These are phyloP conservation scores for Grigorovia yakushimaensis DNA, from an alignment of 805 yeast species.

Conservation along the genomic window DNA sequence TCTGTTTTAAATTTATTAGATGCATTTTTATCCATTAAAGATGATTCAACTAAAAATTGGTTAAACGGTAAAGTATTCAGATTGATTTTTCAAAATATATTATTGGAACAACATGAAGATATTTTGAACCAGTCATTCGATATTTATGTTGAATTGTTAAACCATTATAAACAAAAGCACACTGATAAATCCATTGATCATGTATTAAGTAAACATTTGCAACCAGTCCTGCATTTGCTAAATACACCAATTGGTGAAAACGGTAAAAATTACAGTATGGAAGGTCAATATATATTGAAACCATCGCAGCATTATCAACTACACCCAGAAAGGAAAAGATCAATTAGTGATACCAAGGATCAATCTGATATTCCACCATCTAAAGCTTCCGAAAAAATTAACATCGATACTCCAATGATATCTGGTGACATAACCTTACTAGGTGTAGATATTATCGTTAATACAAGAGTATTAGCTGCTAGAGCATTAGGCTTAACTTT, in stretches of 20 bases:
- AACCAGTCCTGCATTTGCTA: conserved; percentile 52
- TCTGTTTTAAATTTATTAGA: conserved; percentile 74
- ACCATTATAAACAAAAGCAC: conserved; percentile 33
- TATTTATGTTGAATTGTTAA: conserved; percentile 50
- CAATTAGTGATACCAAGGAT: conserved; percentile 18
- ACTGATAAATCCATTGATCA: conserved; percentile 38
- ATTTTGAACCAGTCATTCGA: conserved; percentile 53
- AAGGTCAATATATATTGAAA: conserved; percentile 57
- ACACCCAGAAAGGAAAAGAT: conserved; percentile 26
- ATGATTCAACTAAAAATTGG: conserved; percentile 55
- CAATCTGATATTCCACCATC: conserved; percentile 38
- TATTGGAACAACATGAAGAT: conserved; percentile 78
- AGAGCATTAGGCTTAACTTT: conserved; percentile 62
- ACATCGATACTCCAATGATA: conserved; percentile 88
- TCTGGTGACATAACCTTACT: conserved; percentile 84
- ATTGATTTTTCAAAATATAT: conserved; percentile 72
- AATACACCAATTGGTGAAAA: conserved; percentile 95
- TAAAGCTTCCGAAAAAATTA: conserved; percentile 51
- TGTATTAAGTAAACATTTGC: conserved; percentile 45
- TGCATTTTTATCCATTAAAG: conserved; percentile 59
- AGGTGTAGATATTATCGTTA: conserved; percentile 62
- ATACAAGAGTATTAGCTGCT: conserved; percentile 70
- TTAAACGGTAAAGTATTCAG: conserved; percentile 64
- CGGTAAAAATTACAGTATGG: conserved; percentile 80
- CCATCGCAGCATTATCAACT: conserved; percentile 46